Conservation (phyloP, 352 stramenopile species). For the Phytophthora tubulina region DNA sequence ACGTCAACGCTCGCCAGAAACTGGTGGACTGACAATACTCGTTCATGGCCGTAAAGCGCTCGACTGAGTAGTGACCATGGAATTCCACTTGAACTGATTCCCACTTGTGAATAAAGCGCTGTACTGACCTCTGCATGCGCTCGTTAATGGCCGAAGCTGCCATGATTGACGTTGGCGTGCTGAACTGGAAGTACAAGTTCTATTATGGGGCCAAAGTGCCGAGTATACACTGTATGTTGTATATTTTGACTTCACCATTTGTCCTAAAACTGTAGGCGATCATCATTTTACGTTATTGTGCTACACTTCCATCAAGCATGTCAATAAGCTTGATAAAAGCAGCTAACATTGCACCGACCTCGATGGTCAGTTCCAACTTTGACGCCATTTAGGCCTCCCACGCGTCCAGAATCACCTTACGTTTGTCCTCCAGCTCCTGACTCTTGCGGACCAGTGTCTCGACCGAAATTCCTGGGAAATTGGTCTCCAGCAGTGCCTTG, state of each 20-base stretch:
- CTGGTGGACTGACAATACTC: constrained; percentile 20
- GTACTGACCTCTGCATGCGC: not conserved
- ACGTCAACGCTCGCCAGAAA: constrained; percentile 1
- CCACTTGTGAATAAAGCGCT: constrained; percentile 32
- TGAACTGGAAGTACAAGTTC: no score
- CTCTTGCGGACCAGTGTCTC: constrained; percentile 39
- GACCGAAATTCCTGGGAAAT: constrained; percentile 45
- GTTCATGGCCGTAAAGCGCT: constrained; percentile 22
- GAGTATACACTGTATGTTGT: not conserved
- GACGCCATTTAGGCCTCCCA: constrained; percentile 31
- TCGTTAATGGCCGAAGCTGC: not conserved
- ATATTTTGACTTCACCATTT: no score
- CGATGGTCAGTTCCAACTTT: not conserved
- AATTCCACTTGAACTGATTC: constrained; percentile 37
- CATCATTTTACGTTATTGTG: not conserved
- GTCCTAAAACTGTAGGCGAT: not conserved
- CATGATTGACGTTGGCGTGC: constrained; percentile 6
- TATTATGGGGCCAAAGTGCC: no score
- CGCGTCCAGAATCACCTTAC: constrained; percentile 44
- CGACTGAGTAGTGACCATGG: constrained; percentile 27
- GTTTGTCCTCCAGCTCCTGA: constrained; percentile 33
- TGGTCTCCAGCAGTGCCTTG: constrained; percentile 46
- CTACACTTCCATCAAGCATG: no score
- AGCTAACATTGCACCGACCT: no score
- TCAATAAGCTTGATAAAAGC: no score